Percentiles rank a stretch among this genome's conserved stretches.
Conservation (phyloP, 1,284 basidiomycete genomes). For the Tranzscheliella williamsii region DNA sequence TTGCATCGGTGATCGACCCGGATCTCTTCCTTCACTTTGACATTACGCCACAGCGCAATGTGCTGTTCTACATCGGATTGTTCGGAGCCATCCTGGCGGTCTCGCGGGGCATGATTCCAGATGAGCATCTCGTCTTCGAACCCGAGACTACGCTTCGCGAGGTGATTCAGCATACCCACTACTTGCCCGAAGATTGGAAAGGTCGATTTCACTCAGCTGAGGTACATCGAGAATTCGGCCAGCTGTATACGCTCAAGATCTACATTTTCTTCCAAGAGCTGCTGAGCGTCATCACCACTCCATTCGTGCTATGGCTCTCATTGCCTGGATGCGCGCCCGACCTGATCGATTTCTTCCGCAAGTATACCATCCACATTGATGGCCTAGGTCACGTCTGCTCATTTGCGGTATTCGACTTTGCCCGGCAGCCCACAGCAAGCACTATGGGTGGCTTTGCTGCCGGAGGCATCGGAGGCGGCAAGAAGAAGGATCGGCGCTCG, state of each 20-base stretch:
- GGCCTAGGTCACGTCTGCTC: constrained; percentile 94
- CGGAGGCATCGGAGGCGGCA: constrained; percentile 52
- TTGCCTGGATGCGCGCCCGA: constrained; percentile 79
- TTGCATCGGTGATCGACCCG: constrained; percentile 87
- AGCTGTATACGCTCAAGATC: constrained; percentile 55
- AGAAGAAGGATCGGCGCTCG: constrained; percentile 74
- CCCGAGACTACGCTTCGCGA: constrained; percentile 88
- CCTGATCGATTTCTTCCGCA: constrained; percentile 55
- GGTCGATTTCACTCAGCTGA: constrained; percentile 75
- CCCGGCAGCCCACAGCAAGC: constrained; percentile 65
- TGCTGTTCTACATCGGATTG: constrained; percentile 86
- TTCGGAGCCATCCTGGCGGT: constrained; percentile 87
- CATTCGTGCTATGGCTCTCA: constrained; percentile 89
- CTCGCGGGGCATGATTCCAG: constrained; percentile 91
- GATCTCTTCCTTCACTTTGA: constrained; percentile 86
- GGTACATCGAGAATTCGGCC: constrained; percentile 49
- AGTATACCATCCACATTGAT: constrained; percentile 91
- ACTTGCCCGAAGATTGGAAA: constrained; percentile 90
- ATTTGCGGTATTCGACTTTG: constrained; percentile 97
- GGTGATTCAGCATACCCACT: constrained; percentile 90
- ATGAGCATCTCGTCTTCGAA: constrained; percentile 86
- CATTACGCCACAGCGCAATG: constrained; percentile 86
- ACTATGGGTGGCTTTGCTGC: constrained; percentile 63
- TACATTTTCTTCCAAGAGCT: constrained; percentile 82
- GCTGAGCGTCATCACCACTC: constrained; percentile 86